Percentiles rank a stretch among this genome's conserved stretches.
Conservation (phyloP, 306 rosid species). For the Casuarina equisetifolia region DNA sequence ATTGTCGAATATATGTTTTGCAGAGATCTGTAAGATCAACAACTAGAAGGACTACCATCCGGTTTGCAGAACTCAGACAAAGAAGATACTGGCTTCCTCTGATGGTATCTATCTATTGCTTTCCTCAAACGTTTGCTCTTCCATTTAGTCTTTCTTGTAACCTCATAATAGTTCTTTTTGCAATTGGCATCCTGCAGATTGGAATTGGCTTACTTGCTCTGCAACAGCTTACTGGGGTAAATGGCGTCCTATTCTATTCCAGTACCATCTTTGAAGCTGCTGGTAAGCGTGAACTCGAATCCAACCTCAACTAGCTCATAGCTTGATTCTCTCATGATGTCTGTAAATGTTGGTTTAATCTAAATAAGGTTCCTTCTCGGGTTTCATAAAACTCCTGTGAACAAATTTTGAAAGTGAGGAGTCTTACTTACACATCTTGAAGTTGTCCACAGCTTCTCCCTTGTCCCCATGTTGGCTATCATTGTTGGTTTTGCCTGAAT, state of each 20-base stretch:
- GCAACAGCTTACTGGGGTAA: slow-evolving; percentile 93
- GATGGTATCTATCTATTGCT: slow-evolving; percentile 56
- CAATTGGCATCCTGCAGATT: slow-evolving; percentile 55
- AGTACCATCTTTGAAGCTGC: slow-evolving; percentile 77
- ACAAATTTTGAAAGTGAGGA: background rate
- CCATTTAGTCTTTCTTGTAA: slow-evolving; percentile 10
- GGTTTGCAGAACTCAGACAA: slow-evolving; percentile 75
- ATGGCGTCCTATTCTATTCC: slow-evolving; percentile 83
- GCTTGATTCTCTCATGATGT: too few species aligned
- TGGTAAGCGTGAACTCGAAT: slow-evolving; percentile 34
- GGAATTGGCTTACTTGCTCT: slow-evolving; percentile 89
- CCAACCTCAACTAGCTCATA: background rate
- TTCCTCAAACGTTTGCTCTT: slow-evolving; percentile 27
- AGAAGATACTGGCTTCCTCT: slow-evolving; percentile 91
- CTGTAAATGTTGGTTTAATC: too few species aligned
- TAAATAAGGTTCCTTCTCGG: too few species aligned
- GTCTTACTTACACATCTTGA: background rate
- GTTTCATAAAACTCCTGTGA: too few species aligned
- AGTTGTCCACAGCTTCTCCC: background rate
- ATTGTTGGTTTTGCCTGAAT: background rate
- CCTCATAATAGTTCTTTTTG: slow-evolving; percentile 29
- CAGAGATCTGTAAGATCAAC: slow-evolving; percentile 80
- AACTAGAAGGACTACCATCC: slow-evolving; percentile 60
- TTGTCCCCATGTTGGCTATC: background rate
- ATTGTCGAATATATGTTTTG: slow-evolving; percentile 19